Conservation (phyloP, 306 rosid species). For the Cajanus cajan region DNA sequence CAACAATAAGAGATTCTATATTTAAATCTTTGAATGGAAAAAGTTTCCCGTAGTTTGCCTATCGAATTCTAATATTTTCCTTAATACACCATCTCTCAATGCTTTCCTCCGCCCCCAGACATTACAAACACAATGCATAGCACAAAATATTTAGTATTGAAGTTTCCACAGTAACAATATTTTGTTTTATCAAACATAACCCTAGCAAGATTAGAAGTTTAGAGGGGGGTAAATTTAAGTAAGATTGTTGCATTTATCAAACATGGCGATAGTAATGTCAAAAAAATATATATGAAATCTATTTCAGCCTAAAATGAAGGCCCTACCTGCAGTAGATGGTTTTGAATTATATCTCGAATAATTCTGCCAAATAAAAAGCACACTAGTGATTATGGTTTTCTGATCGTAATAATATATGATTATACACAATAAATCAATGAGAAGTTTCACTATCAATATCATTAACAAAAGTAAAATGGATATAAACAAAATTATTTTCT, state of each 20-base stretch:
- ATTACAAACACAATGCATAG: not conserved
- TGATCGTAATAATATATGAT: slow-evolving; percentile 11
- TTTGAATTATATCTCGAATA: slow-evolving; percentile 95
- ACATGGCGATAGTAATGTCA: not conserved
- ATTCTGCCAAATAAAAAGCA: slow-evolving; percentile 56
- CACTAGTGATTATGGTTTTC: slow-evolving; percentile 2
- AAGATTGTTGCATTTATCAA: not conserved
- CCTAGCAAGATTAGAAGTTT: not conserved
- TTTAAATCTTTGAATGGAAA: slow-evolving; percentile 1
- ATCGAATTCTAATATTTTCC: not conserved
- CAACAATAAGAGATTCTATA: not conserved
- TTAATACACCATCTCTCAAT: not conserved
- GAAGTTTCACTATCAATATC: not conserved
- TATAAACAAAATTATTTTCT: slow-evolving; percentile 7
- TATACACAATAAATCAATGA: slow-evolving; percentile 7
- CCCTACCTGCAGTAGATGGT: slow-evolving; percentile 89
- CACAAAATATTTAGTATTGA: not conserved
- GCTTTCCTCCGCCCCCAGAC: not conserved
- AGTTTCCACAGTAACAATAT: not conserved
- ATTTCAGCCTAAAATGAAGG: slow-evolving; percentile 30
- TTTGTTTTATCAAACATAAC: slow-evolving; percentile 6
- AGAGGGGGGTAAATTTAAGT: not conserved
- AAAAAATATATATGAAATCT: not conserved
- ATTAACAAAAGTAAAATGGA: slow-evolving; percentile 11
- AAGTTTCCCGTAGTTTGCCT: not conserved